Percentiles rank a stretch among this genome's conserved stretches.
phyloP scores from a whole-genome alignment of 176 grass and related monocot species.

The Saccharum spontaneum region DNA sequence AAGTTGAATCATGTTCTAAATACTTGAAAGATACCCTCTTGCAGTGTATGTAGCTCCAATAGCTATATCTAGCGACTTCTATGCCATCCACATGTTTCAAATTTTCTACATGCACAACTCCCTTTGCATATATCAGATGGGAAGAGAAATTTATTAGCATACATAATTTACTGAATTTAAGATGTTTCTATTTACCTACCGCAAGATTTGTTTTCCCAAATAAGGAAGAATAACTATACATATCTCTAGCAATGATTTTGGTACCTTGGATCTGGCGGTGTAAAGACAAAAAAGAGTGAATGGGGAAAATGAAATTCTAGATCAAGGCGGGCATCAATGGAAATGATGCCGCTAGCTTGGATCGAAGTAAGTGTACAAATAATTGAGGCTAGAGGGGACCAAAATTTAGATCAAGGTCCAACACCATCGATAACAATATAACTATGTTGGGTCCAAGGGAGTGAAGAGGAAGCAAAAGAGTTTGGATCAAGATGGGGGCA shows the following conservation, averaged over 20 bases:
- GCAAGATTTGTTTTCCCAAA: background rate
- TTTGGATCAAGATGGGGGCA: background rate
- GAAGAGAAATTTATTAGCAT: background rate
- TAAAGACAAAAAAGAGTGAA: background rate
- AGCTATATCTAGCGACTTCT: background rate
- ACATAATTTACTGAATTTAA: background rate
- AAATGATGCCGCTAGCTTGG: background rate
- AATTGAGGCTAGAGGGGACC: background rate
- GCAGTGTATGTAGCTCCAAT: background rate
- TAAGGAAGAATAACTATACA: background rate
- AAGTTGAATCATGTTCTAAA: conserved; percentile 3
- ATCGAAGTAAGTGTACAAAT: background rate
- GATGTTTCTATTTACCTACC: background rate
- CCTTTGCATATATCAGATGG: background rate
- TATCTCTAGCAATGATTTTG: background rate
- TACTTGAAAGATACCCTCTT: background rate
- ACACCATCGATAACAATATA: background rate
- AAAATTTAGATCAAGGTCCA: background rate
- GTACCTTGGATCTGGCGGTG: background rate
- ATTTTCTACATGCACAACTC: background rate
- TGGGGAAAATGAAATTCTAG: background rate
- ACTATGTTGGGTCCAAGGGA: background rate
- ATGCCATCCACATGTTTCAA: background rate
- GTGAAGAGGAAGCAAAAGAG: background rate
- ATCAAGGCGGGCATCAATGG: background rate